Evolutionary conservation across 257 asterid species (phyloP).

Genomic region (Solanum acaule): DNA sequence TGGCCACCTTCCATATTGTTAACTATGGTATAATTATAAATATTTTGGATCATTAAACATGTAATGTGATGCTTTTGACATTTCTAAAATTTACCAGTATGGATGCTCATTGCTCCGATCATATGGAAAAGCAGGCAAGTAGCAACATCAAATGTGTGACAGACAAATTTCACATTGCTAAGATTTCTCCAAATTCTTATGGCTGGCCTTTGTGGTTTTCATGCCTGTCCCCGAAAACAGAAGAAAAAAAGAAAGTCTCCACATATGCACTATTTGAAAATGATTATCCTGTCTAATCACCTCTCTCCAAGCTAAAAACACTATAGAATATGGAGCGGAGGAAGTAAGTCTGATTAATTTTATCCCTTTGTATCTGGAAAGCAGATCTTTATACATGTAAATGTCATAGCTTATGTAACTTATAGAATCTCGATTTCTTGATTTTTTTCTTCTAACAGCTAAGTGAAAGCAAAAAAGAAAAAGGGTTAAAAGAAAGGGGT

Average conservation of each 20-base stretch:
- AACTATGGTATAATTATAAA: background rate
- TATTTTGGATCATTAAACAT: background rate
- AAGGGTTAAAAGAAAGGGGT: background rate
- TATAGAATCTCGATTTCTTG: background rate
- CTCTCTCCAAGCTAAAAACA: background rate
- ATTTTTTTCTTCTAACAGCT: background rate
- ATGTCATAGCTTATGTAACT: background rate
- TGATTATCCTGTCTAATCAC: background rate
- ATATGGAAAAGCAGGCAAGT: conserved; percentile 31
- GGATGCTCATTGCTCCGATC: conserved; percentile 46
- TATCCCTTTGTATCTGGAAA: background rate
- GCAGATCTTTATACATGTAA: background rate
- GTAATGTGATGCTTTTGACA: background rate
- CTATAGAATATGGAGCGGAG: background rate
- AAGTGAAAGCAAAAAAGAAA: background rate
- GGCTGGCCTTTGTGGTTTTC: background rate
- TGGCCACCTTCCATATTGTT: background rate
- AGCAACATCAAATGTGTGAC: conserved; percentile 16
- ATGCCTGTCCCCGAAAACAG: background rate
- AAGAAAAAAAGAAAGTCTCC: background rate
- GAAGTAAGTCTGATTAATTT: background rate
- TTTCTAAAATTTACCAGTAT: conserved; percentile 18
- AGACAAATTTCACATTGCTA: background rate
- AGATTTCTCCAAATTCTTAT: background rate
- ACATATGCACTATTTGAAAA: background rate